Percentiles rank a stretch among this genome's conserved stretches.
Conservation (phyloP, 2,329 filamentous ascomycete species). For the Penicillium sp. region DNA sequence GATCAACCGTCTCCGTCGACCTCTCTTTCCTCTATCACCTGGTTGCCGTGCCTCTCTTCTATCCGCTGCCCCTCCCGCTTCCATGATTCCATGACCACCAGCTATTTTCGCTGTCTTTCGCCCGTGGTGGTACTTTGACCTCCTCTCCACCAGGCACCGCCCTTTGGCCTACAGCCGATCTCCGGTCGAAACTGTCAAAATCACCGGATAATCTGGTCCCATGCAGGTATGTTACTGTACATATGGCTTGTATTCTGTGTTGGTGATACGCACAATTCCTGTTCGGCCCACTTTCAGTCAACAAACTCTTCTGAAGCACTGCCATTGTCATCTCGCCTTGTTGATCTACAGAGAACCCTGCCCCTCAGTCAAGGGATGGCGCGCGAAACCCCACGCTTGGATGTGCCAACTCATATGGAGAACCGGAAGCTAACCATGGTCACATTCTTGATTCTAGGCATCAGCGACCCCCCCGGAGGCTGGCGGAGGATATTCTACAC, state of each 20-base stretch:
- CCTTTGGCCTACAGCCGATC: constrained; percentile 33
- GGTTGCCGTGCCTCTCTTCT: constrained; percentile 29
- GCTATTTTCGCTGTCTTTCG: constrained; percentile 35
- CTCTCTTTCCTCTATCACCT: constrained; percentile 24
- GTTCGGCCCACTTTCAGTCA: not conserved
- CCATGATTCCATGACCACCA: constrained; percentile 43
- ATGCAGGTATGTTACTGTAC: constrained; percentile 43
- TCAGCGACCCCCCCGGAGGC: constrained; percentile 47
- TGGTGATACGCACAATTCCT: not conserved
- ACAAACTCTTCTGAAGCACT: not conserved
- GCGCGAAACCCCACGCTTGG: not conserved
- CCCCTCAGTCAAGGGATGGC: constrained; percentile 14
- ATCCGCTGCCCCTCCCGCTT: constrained; percentile 41
- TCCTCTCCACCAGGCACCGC: constrained; percentile 33
- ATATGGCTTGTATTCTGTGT: constrained; percentile 11
- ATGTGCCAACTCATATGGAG: not conserved
- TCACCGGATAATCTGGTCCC: constrained; percentile 37
- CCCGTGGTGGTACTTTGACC: constrained; percentile 45
- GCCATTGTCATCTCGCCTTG: not conserved
- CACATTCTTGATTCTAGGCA: constrained; percentile 38
- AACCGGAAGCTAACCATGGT: constrained; percentile 16
- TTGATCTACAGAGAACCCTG: not conserved
- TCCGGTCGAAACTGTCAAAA: constrained; percentile 28
- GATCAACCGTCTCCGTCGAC: constrained; percentile 26
- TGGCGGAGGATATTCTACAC: constrained; percentile 54